Percentiles rank a stretch among this genome's conserved stretches.
These are phyloP conservation scores for Sugiyamaella chiloensis DNA, from an alignment of 805 yeast species.

Conservation along the genomic window DNA sequence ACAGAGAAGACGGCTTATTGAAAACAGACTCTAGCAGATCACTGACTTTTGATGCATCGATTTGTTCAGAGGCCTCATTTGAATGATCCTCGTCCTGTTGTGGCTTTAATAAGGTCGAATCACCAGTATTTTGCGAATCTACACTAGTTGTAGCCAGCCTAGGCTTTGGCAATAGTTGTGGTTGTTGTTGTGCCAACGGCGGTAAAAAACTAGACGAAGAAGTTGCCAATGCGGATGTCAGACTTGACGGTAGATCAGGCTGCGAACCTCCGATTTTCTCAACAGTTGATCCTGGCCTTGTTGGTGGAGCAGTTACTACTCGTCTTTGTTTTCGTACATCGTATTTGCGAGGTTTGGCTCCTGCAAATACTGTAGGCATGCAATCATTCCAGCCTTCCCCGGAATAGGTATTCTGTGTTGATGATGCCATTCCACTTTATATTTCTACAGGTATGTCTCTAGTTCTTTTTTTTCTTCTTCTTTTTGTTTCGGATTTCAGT, in stretches of 20 bases:
- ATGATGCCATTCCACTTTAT: no score
- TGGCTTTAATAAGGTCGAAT: not conserved
- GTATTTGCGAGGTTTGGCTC: constrained; percentile 4
- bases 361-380: constrained; percentile 36
- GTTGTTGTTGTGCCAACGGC: not conserved
- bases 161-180: not conserved
- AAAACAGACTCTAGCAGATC: constrained; percentile 11
- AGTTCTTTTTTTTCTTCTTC: no score
- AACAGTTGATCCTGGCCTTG: no score
- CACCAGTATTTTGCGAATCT: not conserved
- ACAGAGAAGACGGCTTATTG: constrained; percentile 14
- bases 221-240: no score
- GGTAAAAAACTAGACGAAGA: constrained; percentile 14
- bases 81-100: not conserved
- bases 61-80: constrained; percentile 3
- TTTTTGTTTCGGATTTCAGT: no score
- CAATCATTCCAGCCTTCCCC: constrained; percentile 62
- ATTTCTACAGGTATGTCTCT: no score
- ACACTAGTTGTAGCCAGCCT: no score
- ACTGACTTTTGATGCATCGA: not conserved
- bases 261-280: no score
- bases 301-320: constrained; percentile 3
- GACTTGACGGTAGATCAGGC: no score
- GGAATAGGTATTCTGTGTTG: constrained; percentile 19
- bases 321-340: constrained; percentile 1